Evolutionary conservation across 768 basidiomycete species (phyloP).

Genomic region (Tylopilus rubrobrunneus): DNA sequence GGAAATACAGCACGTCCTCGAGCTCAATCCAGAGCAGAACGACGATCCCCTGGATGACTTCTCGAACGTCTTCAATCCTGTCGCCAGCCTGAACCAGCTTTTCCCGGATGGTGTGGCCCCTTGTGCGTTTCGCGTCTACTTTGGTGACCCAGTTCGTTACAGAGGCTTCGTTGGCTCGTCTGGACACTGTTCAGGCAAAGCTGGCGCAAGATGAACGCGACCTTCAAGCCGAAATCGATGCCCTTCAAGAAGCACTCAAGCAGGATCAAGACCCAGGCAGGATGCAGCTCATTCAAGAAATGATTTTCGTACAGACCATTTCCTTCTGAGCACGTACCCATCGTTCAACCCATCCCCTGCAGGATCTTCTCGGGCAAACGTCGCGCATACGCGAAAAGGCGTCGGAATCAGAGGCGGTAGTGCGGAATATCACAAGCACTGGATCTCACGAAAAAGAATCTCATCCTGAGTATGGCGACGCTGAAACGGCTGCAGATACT

Average conservation of each 20-base stretch:
- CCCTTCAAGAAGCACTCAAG: slow-evolving; percentile 62
- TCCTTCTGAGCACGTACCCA: background rate
- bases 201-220: slow-evolving; percentile 67
- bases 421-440: slow-evolving; percentile 92
- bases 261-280: slow-evolving; percentile 80
- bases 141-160: background rate
- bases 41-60: slow-evolving; percentile 58
- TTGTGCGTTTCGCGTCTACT: background rate
- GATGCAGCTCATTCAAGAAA: slow-evolving; percentile 91
- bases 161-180: slow-evolving; percentile 75
- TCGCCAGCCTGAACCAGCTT: slow-evolving; percentile 52
- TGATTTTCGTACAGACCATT: slow-evolving; percentile 73
- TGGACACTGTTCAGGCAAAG: slow-evolving; percentile 66
- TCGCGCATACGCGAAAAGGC: slow-evolving; percentile 95
- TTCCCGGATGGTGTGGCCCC: slow-evolving; percentile 73
- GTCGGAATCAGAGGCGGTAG: slow-evolving; percentile 94
- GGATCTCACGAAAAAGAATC: slow-evolving; percentile 90
- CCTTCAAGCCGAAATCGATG: slow-evolving; percentile 68
- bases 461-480: slow-evolving; percentile 84
- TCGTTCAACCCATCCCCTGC: slow-evolving; percentile 8
- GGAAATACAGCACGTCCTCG: slow-evolving; percentile 68
- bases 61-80: slow-evolving; percentile 53
- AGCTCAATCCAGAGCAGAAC: slow-evolving; percentile 41
- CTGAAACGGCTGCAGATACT: slow-evolving; percentile 92
- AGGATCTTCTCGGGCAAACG: slow-evolving; percentile 96